Base-by-base conservation (phyloP, 305 asterid genomes). In the Withania somnifera region DNA sequence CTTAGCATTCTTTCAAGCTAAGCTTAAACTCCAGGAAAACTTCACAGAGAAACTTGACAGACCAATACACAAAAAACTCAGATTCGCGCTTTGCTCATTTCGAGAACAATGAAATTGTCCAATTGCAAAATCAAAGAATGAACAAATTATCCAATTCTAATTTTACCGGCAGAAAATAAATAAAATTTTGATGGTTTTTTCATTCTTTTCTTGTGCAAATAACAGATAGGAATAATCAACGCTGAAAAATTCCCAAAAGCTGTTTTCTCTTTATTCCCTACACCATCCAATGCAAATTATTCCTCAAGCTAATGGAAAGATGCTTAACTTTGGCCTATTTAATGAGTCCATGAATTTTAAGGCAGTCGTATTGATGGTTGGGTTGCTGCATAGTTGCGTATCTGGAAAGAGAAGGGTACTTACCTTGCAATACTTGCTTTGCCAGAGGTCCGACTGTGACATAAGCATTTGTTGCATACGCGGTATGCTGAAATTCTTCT, bases 401-500 rank as follows among this genome's bases (percentile, higher is more conserved):
- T 71, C 75, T 47, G 32, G 79, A 24, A 68, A 82, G 53, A 17
- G 50, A 17, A 13, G 81, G 87, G 81, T 83, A 84, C 58, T 75
- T 87, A 93, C 99, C 98, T 40, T 89, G 92, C 87, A 91, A 85
- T 63, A 95, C 94, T 92, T 90, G 92, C 82, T 89, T 94, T 15
- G 91, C 97, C 80, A 93, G 88, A 51, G 95, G 96, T 83, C 99
- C 99, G 45, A 88, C 78, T 19, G 97, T 90, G 76, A 94, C 92
- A 87, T 95, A 95, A 63, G 99, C 97, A 90, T 94, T 95, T 54
- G 99, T 95, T 56, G 98, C 68, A 86, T 91, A 95, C 40, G 98
- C 95, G 82, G 97, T 95, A 86, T 95, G 99, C 91, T 94, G 98
- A 82, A 90, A 95, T 87, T 95, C 98, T 91, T 95, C 99, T 93